phyloP scores from a whole-genome alignment of 352 stramenopile species.

The Phytophthora melonis region DNA sequence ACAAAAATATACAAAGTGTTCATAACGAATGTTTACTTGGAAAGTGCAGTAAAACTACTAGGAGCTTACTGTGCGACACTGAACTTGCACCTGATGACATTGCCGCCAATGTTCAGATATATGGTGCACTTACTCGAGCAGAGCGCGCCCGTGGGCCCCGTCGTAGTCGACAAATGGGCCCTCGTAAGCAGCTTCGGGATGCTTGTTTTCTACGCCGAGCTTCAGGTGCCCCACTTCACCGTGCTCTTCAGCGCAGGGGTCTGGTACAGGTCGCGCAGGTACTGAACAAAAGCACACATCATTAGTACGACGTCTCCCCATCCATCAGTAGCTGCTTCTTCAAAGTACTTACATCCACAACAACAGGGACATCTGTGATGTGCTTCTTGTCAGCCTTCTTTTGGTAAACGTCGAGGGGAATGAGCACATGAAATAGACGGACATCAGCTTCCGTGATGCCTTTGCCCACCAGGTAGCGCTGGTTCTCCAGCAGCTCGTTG shows the following conservation, averaged over 20 bases:
- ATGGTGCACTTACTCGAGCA: constrained; percentile 13
- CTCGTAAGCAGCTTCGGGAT: constrained; percentile 77
- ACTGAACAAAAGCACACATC: constrained; percentile 19
- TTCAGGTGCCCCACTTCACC: constrained; percentile 92
- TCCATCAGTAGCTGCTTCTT: background rate
- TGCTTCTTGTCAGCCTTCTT: constrained; percentile 44
- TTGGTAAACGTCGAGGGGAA: constrained; percentile 39
- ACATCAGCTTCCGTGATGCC: constrained; percentile 47
- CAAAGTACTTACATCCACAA: constrained; percentile 17
- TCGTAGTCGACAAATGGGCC: constrained; percentile 56
- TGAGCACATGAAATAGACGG: constrained; percentile 42
- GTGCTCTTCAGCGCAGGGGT: constrained; percentile 72
- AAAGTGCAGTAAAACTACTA: too few relatives aligned
- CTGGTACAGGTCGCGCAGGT: constrained; percentile 77
- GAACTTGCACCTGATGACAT: too few relatives aligned
- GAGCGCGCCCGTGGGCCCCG: constrained; percentile 37
- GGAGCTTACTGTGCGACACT: too few relatives aligned
- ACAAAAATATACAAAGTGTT: too few relatives aligned
- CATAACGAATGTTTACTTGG: too few relatives aligned
- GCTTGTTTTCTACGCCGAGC: constrained; percentile 82
- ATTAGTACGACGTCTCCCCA: background rate
- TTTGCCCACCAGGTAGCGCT: constrained; percentile 30
- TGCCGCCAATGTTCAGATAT: too few relatives aligned
- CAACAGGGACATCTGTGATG: constrained; percentile 55
- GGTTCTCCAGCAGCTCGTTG: constrained; percentile 24